Conservation (phyloP, 495 filamentous ascomycete genomes). For the Schizothecium vesticola region DNA sequence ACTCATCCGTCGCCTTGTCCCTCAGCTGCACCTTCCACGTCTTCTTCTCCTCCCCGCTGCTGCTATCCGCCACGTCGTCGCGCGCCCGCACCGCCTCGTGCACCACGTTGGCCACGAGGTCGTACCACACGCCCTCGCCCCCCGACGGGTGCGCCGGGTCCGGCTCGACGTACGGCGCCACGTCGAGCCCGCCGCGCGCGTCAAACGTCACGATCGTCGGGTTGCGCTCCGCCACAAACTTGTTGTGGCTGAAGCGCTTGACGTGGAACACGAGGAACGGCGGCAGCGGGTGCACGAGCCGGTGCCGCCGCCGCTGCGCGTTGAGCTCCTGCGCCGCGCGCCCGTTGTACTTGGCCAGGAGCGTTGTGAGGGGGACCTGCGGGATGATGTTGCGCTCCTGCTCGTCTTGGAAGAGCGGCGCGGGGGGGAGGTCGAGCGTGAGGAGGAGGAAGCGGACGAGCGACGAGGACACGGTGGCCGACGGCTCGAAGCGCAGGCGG, state of each 20-base stretch:
- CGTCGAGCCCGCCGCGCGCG: slow-evolving; percentile 70
- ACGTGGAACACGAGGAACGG: slow-evolving; percentile 92
- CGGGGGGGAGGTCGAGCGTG: slow-evolving; percentile 85
- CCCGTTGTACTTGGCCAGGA: slow-evolving; percentile 94
- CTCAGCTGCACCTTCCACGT: slow-evolving; percentile 69
- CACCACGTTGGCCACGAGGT: slow-evolving; percentile 93
- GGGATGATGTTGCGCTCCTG: slow-evolving; percentile 90
- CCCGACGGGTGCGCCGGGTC: slow-evolving; percentile 47
- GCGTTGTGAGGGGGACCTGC: slow-evolving; percentile 81
- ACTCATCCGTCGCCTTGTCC: slow-evolving; percentile 65
- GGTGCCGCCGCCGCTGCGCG: slow-evolving; percentile 78
- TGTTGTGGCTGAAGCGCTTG: slow-evolving; percentile 94
- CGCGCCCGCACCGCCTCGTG: slow-evolving; percentile 76
- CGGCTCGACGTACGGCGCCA: slow-evolving; percentile 73
- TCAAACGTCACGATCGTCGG: slow-evolving; percentile 97
- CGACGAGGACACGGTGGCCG: slow-evolving; percentile 70
- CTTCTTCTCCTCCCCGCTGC: slow-evolving; percentile 70
- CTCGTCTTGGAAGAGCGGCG: slow-evolving; percentile 95
- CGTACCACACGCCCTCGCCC: slow-evolving; percentile 88
- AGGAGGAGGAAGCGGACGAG: slow-evolving; percentile 78
- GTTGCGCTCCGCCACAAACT: slow-evolving; percentile 92
- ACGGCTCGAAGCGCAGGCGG: slow-evolving; percentile 89
- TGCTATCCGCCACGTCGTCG: slow-evolving; percentile 64
- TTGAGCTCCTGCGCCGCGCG: slow-evolving; percentile 80
- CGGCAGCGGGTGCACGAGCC: slow-evolving; percentile 85